Evolutionary conservation across 768 basidiomycete genomes (phyloP).

Genomic region (Pholiota conissans): DNA sequence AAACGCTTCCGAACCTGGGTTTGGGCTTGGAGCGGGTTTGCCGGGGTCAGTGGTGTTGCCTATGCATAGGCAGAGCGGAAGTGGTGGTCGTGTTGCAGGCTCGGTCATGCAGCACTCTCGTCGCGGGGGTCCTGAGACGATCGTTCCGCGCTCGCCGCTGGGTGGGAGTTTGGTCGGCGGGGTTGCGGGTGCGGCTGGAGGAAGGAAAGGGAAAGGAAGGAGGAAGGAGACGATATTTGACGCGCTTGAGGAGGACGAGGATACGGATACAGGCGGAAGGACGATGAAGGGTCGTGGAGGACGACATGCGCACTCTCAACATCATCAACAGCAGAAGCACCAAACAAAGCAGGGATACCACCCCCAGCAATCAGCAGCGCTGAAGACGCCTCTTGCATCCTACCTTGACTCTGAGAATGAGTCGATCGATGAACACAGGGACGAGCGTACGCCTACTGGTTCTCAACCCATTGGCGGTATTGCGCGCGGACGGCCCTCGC

Average conservation of each 20-base stretch:
- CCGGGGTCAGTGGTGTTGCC: conserved; percentile 8
- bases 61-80: conserved; percentile 11
- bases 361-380: neutral
- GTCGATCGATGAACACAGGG: neutral
- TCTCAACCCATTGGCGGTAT: neutral
- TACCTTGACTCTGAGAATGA: neutral
- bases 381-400: neutral
- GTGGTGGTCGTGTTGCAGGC: neutral
- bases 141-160: conserved; percentile 28
- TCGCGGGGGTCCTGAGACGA: conserved; percentile 19
- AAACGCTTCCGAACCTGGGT: neutral
- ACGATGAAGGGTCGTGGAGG: neutral
- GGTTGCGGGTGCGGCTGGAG: neutral
- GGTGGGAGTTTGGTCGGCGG: no score
- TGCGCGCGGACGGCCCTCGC: neutral
- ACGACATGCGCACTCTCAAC: neutral
- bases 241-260: conserved; percentile 1
- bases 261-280: neutral
- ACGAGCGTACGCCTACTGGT: neutral
- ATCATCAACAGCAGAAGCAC: neutral
- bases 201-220: neutral
- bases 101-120: neutral
- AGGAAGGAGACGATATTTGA: conserved; percentile 11
- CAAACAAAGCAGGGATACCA: neutral
- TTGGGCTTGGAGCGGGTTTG: neutral